Conservation (phyloP, 129 eudicot species). For the Sambucus nigra region DNA sequence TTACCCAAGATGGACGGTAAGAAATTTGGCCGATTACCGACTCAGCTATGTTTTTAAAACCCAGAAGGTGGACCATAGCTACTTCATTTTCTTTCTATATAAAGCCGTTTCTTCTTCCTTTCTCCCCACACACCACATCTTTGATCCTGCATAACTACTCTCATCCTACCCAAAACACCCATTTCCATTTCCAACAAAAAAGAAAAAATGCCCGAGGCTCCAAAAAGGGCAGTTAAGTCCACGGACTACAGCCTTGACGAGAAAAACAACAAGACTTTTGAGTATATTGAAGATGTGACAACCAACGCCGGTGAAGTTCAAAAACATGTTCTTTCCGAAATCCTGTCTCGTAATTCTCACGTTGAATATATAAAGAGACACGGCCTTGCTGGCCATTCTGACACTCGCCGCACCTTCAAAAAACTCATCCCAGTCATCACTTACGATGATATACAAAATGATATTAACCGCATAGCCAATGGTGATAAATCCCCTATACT, state of each 20-base stretch:
- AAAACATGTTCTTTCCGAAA: slow-evolving; percentile 45
- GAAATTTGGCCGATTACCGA: too few species aligned
- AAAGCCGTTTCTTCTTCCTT: slow-evolving; percentile 14
- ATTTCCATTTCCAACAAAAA: not conserved
- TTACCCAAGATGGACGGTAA: too few species aligned
- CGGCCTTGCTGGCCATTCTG: slow-evolving; percentile 39
- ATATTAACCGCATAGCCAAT: slow-evolving; percentile 63
- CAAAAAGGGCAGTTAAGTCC: slow-evolving; percentile 9
- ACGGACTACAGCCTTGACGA: slow-evolving; percentile 27
- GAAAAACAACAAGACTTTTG: slow-evolving; percentile 44
- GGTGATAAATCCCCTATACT: slow-evolving; percentile 70
- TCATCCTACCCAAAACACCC: not conserved
- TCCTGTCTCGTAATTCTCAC: slow-evolving; percentile 48
- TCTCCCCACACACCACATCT: slow-evolving; percentile 23
- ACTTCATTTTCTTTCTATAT: slow-evolving; percentile 24
- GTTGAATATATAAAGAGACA: slow-evolving; percentile 55
- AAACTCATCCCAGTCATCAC: slow-evolving; percentile 56
- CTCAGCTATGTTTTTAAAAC: slow-evolving; percentile 33
- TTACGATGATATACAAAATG: slow-evolving; percentile 52
- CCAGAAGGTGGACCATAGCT: slow-evolving; percentile 26
- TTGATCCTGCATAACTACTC: not conserved
- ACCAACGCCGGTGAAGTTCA: slow-evolving; percentile 50
- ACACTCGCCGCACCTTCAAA: slow-evolving; percentile 49
- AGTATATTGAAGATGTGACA: slow-evolving; percentile 68
- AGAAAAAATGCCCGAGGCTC: slow-evolving; percentile 56